Evolutionary conservation across 305 asterid species (phyloP).

Genomic region (Fraxinus baroniana): DNA sequence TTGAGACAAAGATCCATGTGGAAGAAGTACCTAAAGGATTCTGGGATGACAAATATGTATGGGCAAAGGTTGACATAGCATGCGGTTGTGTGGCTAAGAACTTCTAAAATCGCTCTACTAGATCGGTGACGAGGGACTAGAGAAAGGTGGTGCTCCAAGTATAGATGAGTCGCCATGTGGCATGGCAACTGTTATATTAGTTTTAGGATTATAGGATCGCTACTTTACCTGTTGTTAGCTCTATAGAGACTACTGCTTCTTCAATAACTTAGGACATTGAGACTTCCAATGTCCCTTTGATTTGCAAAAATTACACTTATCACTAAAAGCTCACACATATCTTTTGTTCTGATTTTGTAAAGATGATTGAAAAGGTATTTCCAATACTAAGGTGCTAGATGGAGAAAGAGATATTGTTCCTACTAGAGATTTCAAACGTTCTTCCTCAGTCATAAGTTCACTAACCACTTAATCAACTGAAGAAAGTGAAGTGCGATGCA

Average conservation of each 20-base stretch:
- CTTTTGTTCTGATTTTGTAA: not conserved
- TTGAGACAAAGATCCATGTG: not conserved
- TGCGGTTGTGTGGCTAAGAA: not conserved
- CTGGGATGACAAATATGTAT: not conserved
- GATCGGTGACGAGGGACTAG: not conserved
- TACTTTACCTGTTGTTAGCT: not conserved
- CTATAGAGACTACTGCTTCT: not conserved
- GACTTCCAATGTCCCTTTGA: not conserved
- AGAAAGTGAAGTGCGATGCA: not conserved
- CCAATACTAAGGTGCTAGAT: not conserved
- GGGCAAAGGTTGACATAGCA: not conserved
- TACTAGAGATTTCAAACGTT: not conserved
- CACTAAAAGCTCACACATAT: not conserved
- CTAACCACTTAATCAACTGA: not conserved
- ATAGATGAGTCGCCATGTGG: not conserved
- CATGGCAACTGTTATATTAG: not conserved
- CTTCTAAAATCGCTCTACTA: not conserved
- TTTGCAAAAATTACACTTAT: too few relatives aligned
- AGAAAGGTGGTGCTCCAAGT: not conserved
- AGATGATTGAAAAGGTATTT: not conserved
- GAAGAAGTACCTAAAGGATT: not conserved
- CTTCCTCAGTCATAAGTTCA: not conserved
- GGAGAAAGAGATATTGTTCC: not conserved
- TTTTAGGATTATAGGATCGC: not conserved
- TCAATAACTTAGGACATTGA: not conserved